phyloP scores from a whole-genome alignment of 208 protist species.

The Lotmaria passim region DNA sequence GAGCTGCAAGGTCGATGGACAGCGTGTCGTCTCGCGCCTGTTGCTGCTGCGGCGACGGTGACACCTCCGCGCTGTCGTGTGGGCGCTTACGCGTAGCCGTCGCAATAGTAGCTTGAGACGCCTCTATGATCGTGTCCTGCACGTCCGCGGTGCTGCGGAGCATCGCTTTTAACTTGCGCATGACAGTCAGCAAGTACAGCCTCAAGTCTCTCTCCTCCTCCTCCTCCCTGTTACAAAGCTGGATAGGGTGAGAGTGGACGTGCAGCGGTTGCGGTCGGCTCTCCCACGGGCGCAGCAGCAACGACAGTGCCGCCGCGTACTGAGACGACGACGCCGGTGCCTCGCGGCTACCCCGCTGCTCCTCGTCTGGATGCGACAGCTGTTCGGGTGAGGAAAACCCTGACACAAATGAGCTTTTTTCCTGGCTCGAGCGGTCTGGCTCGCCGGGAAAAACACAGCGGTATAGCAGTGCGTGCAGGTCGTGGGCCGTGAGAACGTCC shows the following conservation, averaged over 20 bases:
- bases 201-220: slow-evolving; percentile 11
- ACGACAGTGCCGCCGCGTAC: background rate
- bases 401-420: too few species aligned
- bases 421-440: too few species aligned
- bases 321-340: background rate
- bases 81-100: background rate
- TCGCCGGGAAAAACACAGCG: slow-evolving; percentile 8
- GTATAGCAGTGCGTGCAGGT: slow-evolving; percentile 37
- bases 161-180: slow-evolving; percentile 14
- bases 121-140: too few species aligned
- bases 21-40: background rate
- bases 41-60: too few species aligned
- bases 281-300: background rate
- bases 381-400: too few species aligned
- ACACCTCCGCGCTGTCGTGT: background rate
- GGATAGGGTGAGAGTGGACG: too few species aligned
- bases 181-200: slow-evolving; percentile 9
- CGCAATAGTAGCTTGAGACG: too few species aligned
- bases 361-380: too few species aligned
- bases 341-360: background rate
- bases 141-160: too few species aligned
- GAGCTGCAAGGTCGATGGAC: slow-evolving; percentile 32
- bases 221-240: too few species aligned
- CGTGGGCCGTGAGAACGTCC: slow-evolving; percentile 13
- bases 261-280: background rate